Base-by-base conservation (phyloP, 2,329 filamentous ascomycete species). In the Cylindrodendrum hubeiense region DNA sequence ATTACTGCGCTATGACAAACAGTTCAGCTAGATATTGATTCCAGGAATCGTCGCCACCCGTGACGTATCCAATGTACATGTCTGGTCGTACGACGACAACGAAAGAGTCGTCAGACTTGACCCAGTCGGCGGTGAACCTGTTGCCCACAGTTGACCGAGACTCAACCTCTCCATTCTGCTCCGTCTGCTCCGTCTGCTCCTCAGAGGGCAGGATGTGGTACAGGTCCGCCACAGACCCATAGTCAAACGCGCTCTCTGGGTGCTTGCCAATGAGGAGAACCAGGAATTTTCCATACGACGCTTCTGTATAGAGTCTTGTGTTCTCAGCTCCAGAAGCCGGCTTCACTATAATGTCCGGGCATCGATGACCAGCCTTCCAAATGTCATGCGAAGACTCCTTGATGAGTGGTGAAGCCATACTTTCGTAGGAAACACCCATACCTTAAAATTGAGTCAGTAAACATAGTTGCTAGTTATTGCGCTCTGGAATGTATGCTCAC, bases 371-470 rank as follows among this genome's bases (percentile, higher is more conserved):
- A 4, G 79, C 80, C 37, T 73, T 79, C 79, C 77, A 83, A 43
- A 82, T 71, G 17, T 76, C 78, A 15, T 67, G 67, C 50, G 74
- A 67, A 2, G 79, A 80, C 15, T 75, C 71, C 5, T 66, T 59
- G 19, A 83, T 73, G 4, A 81, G 70, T 17, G 78, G 75, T 8
- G 81, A 82, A 19, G 66, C 73, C 33, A 77, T 63, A 4, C 67
- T 75, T 7, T 76, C 70, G 67, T 84, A 84, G 7, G 79, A 74
- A 2, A 84, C 80, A 5, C 82, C 82, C 82, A 84, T 81, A 53
- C 78, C 60, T 57, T 34, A 5, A 13, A n/a, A 28, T 19, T 13
- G 17, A 22, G 53, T 63, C 22, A 63, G n/a, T 21, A 9, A 39
- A n/a, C 17, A 9, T 4, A 39, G 15, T n/a, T 8, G 15, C 15